phyloP scores from a whole-genome alignment of 352 stramenopile genomes.

The Pythium sukuiense region DNA sequence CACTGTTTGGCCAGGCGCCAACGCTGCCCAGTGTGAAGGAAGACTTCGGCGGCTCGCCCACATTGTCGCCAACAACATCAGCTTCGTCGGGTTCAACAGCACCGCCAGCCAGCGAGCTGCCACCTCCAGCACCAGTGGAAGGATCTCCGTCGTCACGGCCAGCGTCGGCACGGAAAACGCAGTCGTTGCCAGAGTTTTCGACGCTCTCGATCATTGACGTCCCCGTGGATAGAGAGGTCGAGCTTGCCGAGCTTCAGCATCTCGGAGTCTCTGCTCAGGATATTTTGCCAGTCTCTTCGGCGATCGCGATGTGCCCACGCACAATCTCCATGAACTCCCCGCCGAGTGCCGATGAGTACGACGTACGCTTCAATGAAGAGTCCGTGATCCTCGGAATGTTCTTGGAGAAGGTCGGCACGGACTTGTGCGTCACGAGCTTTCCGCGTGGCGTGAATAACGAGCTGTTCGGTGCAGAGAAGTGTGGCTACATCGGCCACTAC shows the following conservation, averaged over 20 bases:
- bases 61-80: constrained; percentile 13
- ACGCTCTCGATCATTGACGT: constrained; percentile 43
- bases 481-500: constrained; percentile 68
- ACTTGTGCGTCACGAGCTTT: constrained; percentile 81
- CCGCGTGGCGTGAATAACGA: constrained; percentile 61
- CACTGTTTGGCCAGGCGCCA: constrained; percentile 18
- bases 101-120: constrained; percentile 10
- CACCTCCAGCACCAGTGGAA: constrained; percentile 9
- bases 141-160: background rate
- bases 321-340: constrained; percentile 71
- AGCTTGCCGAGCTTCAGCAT: constrained; percentile 51
- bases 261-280: constrained; percentile 61
- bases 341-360: constrained; percentile 61
- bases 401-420: constrained; percentile 70
- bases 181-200: constrained; percentile 8
- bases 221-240: constrained; percentile 50
- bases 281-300: constrained; percentile 71
- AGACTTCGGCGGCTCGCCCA: constrained; percentile 15
- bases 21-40: constrained; percentile 28
- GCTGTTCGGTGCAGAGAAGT: constrained; percentile 77
- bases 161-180: constrained; percentile 6
- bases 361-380: constrained; percentile 72
- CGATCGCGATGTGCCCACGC: constrained; percentile 80
- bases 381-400: constrained; percentile 77
- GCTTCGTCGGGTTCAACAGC: constrained; percentile 7